A percentile compares a stretch with the other conserved stretches of the same genome.
phyloP scores from a whole-genome alignment of 2,329 filamentous ascomycete species.

The Penicillium frequentans region DNA sequence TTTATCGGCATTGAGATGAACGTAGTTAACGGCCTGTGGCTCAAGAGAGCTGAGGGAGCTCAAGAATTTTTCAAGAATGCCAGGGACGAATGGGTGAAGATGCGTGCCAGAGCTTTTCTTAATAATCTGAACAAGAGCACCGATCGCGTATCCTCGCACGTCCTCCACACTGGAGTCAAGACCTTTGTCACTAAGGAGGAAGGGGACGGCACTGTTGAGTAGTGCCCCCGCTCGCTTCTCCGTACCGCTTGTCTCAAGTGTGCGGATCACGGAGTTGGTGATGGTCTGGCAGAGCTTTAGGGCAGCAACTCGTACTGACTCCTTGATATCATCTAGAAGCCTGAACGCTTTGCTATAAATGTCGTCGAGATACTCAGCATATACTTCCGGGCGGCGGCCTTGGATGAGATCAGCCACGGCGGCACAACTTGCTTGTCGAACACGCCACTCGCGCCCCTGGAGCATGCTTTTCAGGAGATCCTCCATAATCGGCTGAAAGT shows the following conservation, averaged over 20 bases:
- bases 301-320: slow-evolving; percentile 78
- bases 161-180: slow-evolving; percentile 87
- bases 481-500: slow-evolving; percentile 87
- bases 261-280: slow-evolving; percentile 80
- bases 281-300: slow-evolving; percentile 78
- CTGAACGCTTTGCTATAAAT: slow-evolving; percentile 87
- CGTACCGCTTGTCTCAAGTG: slow-evolving; percentile 73
- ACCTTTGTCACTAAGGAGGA: slow-evolving; percentile 83
- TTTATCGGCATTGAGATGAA: slow-evolving; percentile 82
- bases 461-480: slow-evolving; percentile 84
- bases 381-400: slow-evolving; percentile 71
- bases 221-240: slow-evolving; percentile 70
- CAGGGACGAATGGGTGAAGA: slow-evolving; percentile 76
- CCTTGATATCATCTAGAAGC: slow-evolving; percentile 94
- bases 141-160: slow-evolving; percentile 78
- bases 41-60: slow-evolving; percentile 84
- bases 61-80: slow-evolving; percentile 77
- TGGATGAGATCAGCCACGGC: slow-evolving; percentile 87
- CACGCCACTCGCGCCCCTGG: slow-evolving; percentile 82
- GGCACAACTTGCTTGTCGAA: slow-evolving; percentile 86
- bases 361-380: slow-evolving; percentile 78
- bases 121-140: slow-evolving; percentile 81
- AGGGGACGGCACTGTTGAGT: slow-evolving; percentile 84
- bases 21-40: slow-evolving; percentile 84
- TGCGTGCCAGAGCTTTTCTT: slow-evolving; percentile 79